Base-by-base conservation (phyloP, 129 eudicot genomes). In the Tagetes erecta region DNA sequence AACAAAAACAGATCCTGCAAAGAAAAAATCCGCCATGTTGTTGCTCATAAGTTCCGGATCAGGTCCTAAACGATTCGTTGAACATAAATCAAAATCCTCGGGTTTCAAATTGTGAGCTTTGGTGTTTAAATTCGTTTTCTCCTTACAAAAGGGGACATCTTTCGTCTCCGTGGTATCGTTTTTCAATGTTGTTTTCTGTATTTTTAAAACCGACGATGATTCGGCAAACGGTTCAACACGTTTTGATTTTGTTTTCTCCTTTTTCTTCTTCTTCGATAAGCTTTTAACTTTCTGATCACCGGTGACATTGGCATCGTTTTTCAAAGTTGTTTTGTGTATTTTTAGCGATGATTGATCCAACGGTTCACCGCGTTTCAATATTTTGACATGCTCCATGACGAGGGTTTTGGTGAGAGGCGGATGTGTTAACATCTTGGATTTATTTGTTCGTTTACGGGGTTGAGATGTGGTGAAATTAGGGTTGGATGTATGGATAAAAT, bases 311-410 rank as follows among this genome's bases (percentile, higher is more conserved):
- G 27, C 27, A 20, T 20, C 27, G 27, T 20, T 20, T 20, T 20
- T 20, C 0, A 20, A 20, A 0, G 27, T 20, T 20, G 27, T 20
- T 20, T 20, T 20, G 0, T 0, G 27, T 20, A 20, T 51, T 37
- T 20, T 20, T 20, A 68, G 20, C 31, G 59, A 34, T 20, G 74
- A 55, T 3, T 58, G 75, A 33, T 73, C 77, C 74, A 82, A 55
- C n/a, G 73, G 53, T 20, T 87, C 89, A 2, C 89, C 89, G 30
- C 89, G 89, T 60, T 87, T 87, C 71, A 87, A 38, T 3, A 87
- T 80, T 71, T 85, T 85, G 0, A 87, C 82, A 70, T 87, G 83
- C n/a, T 86, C 87, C 83, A 82, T 77, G 1, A 77, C 84, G 2
- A 75, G 86, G 11, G 8, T 44, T 36, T 68, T 76, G 0, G 78